A percentile compares a stretch with the other conserved stretches of the same genome.
phyloP scores from a whole-genome alignment of 441 rosid species.

The Euphorbia celastroides region DNA sequence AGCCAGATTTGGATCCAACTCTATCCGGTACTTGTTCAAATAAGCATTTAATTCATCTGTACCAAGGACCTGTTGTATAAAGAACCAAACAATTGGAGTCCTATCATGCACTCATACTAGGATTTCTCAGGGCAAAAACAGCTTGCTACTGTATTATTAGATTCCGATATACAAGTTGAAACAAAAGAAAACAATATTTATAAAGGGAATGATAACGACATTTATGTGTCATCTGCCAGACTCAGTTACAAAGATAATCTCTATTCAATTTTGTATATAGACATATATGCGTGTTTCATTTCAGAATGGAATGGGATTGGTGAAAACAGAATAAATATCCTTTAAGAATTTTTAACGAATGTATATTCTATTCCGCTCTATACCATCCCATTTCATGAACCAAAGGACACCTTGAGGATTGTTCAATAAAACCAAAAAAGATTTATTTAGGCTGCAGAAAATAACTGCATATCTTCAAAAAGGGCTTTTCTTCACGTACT shows the following conservation, averaged over 20 bases:
- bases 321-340: no score
- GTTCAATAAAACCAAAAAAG: not conserved
- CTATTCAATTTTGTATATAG: not conserved
- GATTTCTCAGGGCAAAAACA: not conserved
- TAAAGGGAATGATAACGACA: not conserved
- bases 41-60: conserved; percentile 85
- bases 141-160: conserved; percentile 1
- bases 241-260: not conserved
- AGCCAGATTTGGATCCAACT: conserved; percentile 84
- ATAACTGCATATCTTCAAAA: no score
- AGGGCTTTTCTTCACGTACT: no score
- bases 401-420: no score
- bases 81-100: not conserved
- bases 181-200: not conserved
- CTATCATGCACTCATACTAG: conserved; percentile 1
- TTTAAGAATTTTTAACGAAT: no score
- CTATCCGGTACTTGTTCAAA: conserved; percentile 75
- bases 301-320: no score
- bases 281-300: not conserved
- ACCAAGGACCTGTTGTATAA: conserved; percentile 63
- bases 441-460: no score
- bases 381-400: no score
- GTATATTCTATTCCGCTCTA: no score
- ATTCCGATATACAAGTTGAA: not conserved
- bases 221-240: no score